Base-by-base conservation (phyloP, 1,284 basidiomycete species). In the Cryptococcus sp. region DNA sequence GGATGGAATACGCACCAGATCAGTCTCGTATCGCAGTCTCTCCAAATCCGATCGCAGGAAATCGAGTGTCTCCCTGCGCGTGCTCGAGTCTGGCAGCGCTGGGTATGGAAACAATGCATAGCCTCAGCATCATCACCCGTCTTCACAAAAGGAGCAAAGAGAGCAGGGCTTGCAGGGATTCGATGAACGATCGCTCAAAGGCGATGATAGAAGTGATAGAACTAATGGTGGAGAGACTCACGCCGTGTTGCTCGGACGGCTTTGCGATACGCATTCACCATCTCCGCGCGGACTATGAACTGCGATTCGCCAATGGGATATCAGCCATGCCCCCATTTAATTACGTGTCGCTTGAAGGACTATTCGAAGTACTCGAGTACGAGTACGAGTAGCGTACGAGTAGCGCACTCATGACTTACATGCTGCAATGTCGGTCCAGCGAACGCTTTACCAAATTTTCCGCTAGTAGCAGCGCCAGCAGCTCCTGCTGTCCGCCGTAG, bases 41-140 rank as follows among this genome's bases (percentile, higher is more conserved):
- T 77, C 74, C 15, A 79, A 53, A 50, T 79, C 78, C 2, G 58
- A 55, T 50, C 78, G 60, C 11, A 79, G 59, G 67, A 70, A 78
- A 64, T 79, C 70, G 25, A 79, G 65, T 38, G 78, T 78, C 57
- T 79, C 78, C 41, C 78, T 48, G 17, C 78, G 65, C 2, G 72
- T 76, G 10, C 60, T 52, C 1, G 69, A 54, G 55, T 78, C 76
- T 8, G 76, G 77, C 5, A 79, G 54, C n/a, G 77, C 78, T 79
- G 48, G 16, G 10, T 19, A n/a, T 22, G 41, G 5, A 25, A 16
- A 17, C 3, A 39, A n/a, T n/a, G n/a, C n/a, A 25, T 25, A 25
- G 25, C 25, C 25, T 35, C 30, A 35, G 30, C 30, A 35, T 10
- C 10, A 4, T 2, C 30, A 35, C 3, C 10, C 30, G 30, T 4